Conservation (phyloP, 2,329 filamentous ascomycete species). For the Ustilaginoidea virens region DNA sequence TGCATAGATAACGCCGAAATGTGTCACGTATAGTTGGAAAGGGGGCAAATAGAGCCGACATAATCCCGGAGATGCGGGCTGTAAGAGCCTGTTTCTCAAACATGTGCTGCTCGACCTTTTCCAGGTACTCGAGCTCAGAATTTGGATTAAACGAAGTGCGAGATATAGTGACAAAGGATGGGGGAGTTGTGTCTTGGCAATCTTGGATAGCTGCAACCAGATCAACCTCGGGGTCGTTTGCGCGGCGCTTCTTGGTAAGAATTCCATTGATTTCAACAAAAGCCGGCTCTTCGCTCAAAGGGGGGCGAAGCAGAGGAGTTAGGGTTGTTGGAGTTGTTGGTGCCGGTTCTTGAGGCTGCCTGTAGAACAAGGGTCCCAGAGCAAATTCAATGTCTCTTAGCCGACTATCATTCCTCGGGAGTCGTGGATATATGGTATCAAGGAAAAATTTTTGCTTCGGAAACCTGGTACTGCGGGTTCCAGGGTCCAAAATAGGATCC, state of each 20-base stretch:
- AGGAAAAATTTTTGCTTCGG: slow-evolving; percentile 2
- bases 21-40: slow-evolving; percentile 13
- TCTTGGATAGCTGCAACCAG: slow-evolving; percentile 12
- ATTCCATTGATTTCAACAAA: slow-evolving; percentile 13
- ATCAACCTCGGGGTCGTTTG: slow-evolving; percentile 15
- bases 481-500: no score
- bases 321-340: background rate
- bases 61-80: slow-evolving; percentile 14
- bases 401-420: background rate
- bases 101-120: slow-evolving; percentile 8
- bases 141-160: slow-evolving; percentile 1
- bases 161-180: slow-evolving; percentile 4
- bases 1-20: slow-evolving; percentile 9
- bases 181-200: background rate
- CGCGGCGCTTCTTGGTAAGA: slow-evolving; percentile 14
- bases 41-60: slow-evolving; percentile 12
- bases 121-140: slow-evolving; percentile 2
- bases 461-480: no score
- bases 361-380: slow-evolving; percentile 1
- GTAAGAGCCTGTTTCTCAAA: slow-evolving; percentile 7
- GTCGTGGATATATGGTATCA: slow-evolving; percentile 3
- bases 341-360: background rate
- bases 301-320: background rate
- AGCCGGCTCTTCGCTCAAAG: slow-evolving; percentile 1
- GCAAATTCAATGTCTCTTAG: slow-evolving; percentile 1